Evolutionary conservation across 371 early-diverging fungal genomes (phyloP).

Genomic region (Mortierella sp.): DNA sequence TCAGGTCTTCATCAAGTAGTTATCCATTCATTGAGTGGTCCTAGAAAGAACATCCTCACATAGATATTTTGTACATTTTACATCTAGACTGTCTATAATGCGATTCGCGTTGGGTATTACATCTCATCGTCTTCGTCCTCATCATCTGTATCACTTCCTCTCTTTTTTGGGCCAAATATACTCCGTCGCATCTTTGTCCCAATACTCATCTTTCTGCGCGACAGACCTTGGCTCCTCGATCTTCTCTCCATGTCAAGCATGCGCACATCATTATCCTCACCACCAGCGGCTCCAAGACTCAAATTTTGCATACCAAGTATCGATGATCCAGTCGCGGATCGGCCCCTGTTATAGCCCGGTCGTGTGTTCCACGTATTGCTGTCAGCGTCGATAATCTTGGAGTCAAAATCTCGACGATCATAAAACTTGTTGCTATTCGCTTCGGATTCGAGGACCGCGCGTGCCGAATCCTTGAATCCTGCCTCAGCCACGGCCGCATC

Average conservation of each 20-base stretch:
- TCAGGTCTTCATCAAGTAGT: too few relatives aligned
- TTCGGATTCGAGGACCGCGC: constrained; percentile 16
- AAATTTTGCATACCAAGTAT: constrained; percentile 20
- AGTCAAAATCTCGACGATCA: constrained; percentile 48
- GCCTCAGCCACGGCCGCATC: constrained; percentile 39
- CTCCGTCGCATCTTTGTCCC: constrained; percentile 19
- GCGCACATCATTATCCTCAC: not conserved
- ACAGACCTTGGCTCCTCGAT: constrained; percentile 3
- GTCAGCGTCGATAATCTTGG: constrained; percentile 37
- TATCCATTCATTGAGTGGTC: too few relatives aligned
- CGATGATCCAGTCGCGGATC: constrained; percentile 7
- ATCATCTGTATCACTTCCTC: constrained; percentile 24
- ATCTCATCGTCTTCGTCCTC: constrained; percentile 12
- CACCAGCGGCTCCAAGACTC: not conserved
- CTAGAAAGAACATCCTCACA: too few relatives aligned
- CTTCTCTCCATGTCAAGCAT: constrained; percentile 4
- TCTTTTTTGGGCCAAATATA: constrained; percentile 14
- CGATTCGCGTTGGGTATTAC: too few relatives aligned
- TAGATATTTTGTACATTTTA: too few relatives aligned
- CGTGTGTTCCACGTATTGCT: not conserved
- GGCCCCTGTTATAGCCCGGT: not conserved
- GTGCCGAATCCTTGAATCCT: constrained; percentile 15
- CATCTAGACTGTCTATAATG: too few relatives aligned
- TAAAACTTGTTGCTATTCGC: constrained; percentile 37
- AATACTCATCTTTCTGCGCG: constrained; percentile 21